Evolutionary conservation across 2,329 filamentous ascomycete species (phyloP).

Genomic region (Cercospora sp.): DNA sequence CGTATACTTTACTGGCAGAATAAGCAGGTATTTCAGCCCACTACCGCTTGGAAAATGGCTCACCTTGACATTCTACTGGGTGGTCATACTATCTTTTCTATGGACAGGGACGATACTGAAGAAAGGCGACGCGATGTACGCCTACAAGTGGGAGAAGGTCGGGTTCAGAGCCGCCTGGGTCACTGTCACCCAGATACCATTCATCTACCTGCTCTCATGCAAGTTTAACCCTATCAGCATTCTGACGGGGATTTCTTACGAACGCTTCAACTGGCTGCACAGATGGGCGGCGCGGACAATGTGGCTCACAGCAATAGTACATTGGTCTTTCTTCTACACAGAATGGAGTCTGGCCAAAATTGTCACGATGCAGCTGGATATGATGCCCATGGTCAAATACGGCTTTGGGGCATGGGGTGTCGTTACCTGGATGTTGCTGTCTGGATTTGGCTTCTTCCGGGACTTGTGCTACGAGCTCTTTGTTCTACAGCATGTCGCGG

Average conservation of each 20-base stretch:
- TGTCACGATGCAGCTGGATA: constrained; percentile 50
- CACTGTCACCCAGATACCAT: constrained; percentile 62
- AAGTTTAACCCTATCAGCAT: constrained; percentile 50
- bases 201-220: constrained; percentile 57
- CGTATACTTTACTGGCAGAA: constrained; percentile 33
- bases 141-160: constrained; percentile 56
- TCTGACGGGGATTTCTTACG: constrained; percentile 51
- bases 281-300: constrained; percentile 54
- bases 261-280: constrained; percentile 55
- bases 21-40: constrained; percentile 37
- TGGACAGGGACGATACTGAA: constrained; percentile 36
- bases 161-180: constrained; percentile 70
- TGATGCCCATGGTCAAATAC: constrained; percentile 51
- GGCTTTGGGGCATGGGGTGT: constrained; percentile 56
- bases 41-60: constrained; percentile 36
- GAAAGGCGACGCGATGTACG: constrained; percentile 31
- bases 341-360: constrained; percentile 56
- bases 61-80: constrained; percentile 35
- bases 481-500: constrained; percentile 55
- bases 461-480: constrained; percentile 56
- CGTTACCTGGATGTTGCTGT: constrained; percentile 53
- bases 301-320: constrained; percentile 55
- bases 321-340: constrained; percentile 57
- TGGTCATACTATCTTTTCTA: constrained; percentile 33
- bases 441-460: constrained; percentile 53